Evolutionary conservation across 192 early-diverging fungal species (phyloP).

Genomic region (Physocladia obscura): DNA sequence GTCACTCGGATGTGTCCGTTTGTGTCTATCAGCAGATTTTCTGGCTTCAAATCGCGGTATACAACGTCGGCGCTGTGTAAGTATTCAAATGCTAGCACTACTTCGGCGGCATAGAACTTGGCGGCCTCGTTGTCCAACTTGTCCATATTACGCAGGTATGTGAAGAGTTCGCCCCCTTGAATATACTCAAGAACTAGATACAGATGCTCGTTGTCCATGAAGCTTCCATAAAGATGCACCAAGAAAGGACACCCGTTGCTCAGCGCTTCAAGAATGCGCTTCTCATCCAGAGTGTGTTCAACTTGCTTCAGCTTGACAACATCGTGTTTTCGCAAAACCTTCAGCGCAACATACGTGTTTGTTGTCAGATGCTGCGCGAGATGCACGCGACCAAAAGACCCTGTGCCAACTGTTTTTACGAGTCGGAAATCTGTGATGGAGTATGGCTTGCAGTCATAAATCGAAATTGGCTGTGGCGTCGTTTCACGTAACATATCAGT

Average conservation of each 20-base stretch:
- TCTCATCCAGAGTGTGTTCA: constrained; percentile 73
- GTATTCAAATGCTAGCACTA: constrained; percentile 69
- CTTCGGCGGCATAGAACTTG: constrained; percentile 77
- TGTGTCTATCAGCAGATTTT: constrained; percentile 54
- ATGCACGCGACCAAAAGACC: constrained; percentile 87
- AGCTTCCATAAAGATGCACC: constrained; percentile 90
- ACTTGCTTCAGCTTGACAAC: constrained; percentile 75
- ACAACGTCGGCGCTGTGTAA: constrained; percentile 70
- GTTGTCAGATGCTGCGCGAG: constrained; percentile 67
- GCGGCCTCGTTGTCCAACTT: constrained; percentile 86
- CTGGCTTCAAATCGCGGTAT: constrained; percentile 45
- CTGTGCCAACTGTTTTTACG: constrained; percentile 60
- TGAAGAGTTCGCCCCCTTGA: constrained; percentile 85
- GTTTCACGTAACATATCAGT: not conserved
- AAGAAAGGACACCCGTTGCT: constrained; percentile 77
- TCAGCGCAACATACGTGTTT: constrained; percentile 60
- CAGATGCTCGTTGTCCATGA: constrained; percentile 75
- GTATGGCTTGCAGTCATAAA: constrained; percentile 19
- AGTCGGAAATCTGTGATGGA: constrained; percentile 24
- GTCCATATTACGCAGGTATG: constrained; percentile 87
- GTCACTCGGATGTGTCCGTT: constrained; percentile 76
- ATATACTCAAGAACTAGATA: constrained; percentile 81
- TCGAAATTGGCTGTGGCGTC: not conserved
- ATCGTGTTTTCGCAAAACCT: constrained; percentile 73
- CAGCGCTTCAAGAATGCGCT: constrained; percentile 70